Evolutionary conservation across 768 basidiomycete genomes (phyloP).

Genomic region (Xerocomellus dryophilus): DNA sequence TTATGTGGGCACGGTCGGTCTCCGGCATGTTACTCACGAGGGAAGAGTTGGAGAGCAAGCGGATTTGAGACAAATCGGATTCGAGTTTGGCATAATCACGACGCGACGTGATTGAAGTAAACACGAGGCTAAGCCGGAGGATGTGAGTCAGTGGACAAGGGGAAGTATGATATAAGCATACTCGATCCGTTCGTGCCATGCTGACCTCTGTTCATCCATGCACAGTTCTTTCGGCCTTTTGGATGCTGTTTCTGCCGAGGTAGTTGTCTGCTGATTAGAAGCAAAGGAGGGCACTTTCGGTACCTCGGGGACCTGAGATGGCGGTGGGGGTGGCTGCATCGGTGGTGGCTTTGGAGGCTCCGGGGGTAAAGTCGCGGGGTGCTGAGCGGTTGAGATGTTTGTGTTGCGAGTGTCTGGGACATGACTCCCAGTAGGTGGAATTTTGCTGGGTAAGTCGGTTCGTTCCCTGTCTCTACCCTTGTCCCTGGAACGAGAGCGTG

Average conservation of each 20-base stretch:
- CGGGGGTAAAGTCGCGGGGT: constrained; percentile 2
- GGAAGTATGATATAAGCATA: constrained; percentile 21
- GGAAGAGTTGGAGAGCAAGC: constrained; percentile 25
- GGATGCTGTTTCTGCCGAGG: not conserved
- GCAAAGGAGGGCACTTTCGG: constrained; percentile 23
- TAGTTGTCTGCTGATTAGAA: constrained; percentile 8
- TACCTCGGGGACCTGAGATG: constrained; percentile 12
- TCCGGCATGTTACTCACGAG: constrained; percentile 24
- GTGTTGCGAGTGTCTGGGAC: not conserved
- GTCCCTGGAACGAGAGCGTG: constrained; percentile 14
- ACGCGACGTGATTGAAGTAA: constrained; percentile 34
- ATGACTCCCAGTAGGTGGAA: constrained; percentile 1
- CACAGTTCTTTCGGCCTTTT: constrained; percentile 24
- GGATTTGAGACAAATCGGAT: constrained; percentile 31
- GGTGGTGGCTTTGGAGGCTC: constrained; percentile 17
- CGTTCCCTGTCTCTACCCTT: constrained; percentile 5
- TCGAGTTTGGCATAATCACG: constrained; percentile 33
- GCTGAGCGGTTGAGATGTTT: not conserved
- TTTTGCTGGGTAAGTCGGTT: not conserved
- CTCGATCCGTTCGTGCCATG: constrained; percentile 43
- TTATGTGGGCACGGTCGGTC: constrained; percentile 23
- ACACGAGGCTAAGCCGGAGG: constrained; percentile 32
- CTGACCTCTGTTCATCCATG: constrained; percentile 35
- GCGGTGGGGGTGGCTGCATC: constrained; percentile 21
- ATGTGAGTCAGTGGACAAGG: not conserved